Base-by-base conservation (phyloP, 768 basidiomycete species). In the Tubosaeta sp. region DNA sequence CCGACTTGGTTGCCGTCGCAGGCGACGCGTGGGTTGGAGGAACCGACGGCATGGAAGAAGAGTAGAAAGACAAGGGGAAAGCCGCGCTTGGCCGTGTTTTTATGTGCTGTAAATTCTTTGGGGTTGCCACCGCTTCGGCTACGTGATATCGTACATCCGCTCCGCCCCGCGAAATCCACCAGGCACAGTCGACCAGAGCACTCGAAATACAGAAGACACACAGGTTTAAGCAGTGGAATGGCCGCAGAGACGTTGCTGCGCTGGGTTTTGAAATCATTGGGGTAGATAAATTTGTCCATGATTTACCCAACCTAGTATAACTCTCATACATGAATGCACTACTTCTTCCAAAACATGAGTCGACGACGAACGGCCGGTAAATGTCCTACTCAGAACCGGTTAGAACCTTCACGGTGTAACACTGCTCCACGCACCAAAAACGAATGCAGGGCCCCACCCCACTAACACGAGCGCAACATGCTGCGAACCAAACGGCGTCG, bases 401-500 rank as follows among this genome's bases (percentile, higher is more conserved):
- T 45, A 59, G 34, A 1, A 18, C 39, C 36, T 22, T 7, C 19
- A 42, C 24, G 18, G 13, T 5, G 31, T 18, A 47, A 39, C 18
- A 44, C 10, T 12, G 11, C 30, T 9, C 21, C 3, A 19, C 14
- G 27, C 48, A 78, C 83, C 76, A 56, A 85, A 80, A 31, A 83
- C 60, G 19, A 86, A 30, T 10, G 70, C 68, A 8, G 84, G 84
- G 6, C 74, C 79, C 84, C 83, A 86, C 10, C 74, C 81, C 9
- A 71, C 74, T 22, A 84, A 64, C 16, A 86, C 58, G 40, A 86
- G 61, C 34, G 81, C 80, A 48, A 87, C 60, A 61, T 87, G 81
- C 52, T 87, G 84, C 25, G 83, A 79, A 24, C 83, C 84, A 56
- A 87, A 78, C 4, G 83, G 68, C 13, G 75, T 66, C 2, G 84